Percentiles rank a stretch among this genome's conserved stretches.
phyloP scores from a whole-genome alignment of 768 basidiomycete species.

The Lyophyllum shimeji region DNA sequence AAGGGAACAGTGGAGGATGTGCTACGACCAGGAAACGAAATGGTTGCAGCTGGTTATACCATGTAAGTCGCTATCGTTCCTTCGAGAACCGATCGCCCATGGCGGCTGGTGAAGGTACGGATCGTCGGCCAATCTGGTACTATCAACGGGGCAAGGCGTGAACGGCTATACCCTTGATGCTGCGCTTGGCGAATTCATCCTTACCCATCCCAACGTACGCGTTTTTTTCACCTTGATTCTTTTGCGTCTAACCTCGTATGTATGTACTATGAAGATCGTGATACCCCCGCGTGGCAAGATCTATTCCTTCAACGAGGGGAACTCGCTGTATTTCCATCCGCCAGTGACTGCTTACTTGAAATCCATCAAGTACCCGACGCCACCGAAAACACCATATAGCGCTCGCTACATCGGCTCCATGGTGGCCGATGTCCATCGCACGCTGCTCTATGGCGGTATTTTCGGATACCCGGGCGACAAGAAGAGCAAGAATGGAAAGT shows the following conservation, averaged over 20 bases:
- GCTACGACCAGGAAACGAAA: conserved; percentile 88
- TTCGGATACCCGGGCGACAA: conserved; percentile 98
- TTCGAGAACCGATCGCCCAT: conserved; percentile 1
- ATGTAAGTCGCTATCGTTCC: conserved; percentile 57
- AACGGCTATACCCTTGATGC: conserved; percentile 98
- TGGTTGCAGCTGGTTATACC: conserved; percentile 98
- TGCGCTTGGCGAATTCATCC: conserved; percentile 94
- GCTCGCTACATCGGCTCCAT: conserved; percentile 96
- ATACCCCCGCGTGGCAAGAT: conserved; percentile 96
- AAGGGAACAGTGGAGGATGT: conserved; percentile 84
- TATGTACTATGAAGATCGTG: conserved; percentile 67
- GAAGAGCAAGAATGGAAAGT: conserved; percentile 95
- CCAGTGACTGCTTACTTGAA: conserved; percentile 82
- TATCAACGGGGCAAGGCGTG: conserved; percentile 93
- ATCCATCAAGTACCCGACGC: conserved; percentile 86
- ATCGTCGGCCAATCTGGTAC: conserved; percentile 93
- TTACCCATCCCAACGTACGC: conserved; percentile 92
- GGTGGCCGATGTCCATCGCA: conserved; percentile 98
- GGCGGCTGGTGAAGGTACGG: conserved; percentile 52
- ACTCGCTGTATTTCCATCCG: conserved; percentile 89
- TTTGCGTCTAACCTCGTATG: conserved; percentile 5
- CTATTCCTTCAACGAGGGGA: conserved; percentile 99
- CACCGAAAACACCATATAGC: conserved; percentile 82
- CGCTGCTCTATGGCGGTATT: conserved; percentile 95
- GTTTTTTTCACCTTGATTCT: conserved; percentile 1